Evolutionary conservation across 2,329 filamentous ascomycete genomes (phyloP), one percentile per base, ranked within the genome.

Genomic region (Phoma sp.): DNA sequence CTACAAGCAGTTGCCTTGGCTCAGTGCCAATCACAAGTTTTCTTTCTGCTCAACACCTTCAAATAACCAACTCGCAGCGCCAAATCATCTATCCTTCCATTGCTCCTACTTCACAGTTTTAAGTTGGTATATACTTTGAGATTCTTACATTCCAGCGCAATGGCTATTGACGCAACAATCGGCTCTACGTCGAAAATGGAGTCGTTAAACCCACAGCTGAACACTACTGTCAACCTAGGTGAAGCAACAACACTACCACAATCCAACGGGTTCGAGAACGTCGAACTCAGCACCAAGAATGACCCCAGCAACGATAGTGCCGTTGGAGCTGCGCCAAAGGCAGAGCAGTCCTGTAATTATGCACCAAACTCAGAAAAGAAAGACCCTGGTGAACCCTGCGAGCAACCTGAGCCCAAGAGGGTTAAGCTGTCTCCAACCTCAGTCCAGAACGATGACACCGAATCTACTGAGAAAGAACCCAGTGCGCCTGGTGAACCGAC

Each of bases 401-500:
- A 49, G 17, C n/a, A 45, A 18, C 28, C 33, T 15, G 34, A 26
- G 10, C 10, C 40, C 17, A 54, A 54, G 11, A 42, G 39, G 17
- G 15, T 32, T 9, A 54, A 46, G 29, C 18, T 2, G 14, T 45
- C 39, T 17, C 12, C 39, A 20, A 23, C 26, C 12, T 7, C 28
- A 32, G 10, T 33, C 12, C 11, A 15, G 4, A 25, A 26, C 20
- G 38, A 12, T 38, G 9, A 12, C 6, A 18, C 11, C 20, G 18
- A 47, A 9, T 17, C n/a, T 20, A 10, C 15, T 28, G 3, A 7
- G 1, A 6, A 38, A 38, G 9, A 17, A 3, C 4, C 37, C 14
- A 30, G 30, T 33, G 65, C 71, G 7, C 63, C 71, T 38, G 69
- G 68, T 30, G 56, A 61, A 30, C 59, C 73, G 30, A 73, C 74